A percentile compares a stretch with the other conserved stretches of the same genome.
phyloP scores from a whole-genome alignment of 2,329 filamentous ascomycete species.

The Didymella keratinophila region DNA sequence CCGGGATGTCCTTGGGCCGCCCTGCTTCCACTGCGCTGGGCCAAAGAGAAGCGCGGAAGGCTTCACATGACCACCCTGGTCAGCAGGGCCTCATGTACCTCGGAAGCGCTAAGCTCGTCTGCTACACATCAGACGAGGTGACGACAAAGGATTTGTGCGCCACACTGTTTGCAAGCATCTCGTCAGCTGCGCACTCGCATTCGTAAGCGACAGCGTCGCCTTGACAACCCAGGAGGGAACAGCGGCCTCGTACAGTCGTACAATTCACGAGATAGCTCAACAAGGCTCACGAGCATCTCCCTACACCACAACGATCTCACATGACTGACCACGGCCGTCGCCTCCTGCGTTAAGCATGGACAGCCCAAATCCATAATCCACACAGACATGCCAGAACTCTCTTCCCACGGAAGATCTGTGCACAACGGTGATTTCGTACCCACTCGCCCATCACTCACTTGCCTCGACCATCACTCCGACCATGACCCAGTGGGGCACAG shows the following conservation, averaged over 20 bases:
- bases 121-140: not conserved
- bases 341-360: no score
- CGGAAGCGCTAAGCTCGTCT: slow-evolving; percentile 2
- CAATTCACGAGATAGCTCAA: no score
- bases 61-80: slow-evolving; percentile 6
- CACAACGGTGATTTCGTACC: slow-evolving; percentile 6
- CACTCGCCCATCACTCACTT: not conserved
- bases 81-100: slow-evolving; percentile 8
- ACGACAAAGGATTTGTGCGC: not conserved
- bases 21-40: not conserved
- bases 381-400: not conserved
- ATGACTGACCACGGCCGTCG: no score
- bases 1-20: not conserved
- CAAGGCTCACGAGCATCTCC: no score
- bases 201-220: not conserved
- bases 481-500: not conserved
- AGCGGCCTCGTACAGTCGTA: not conserved
- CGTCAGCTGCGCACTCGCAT: slow-evolving; percentile 4
- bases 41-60: not conserved
- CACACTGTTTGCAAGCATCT: not conserved
- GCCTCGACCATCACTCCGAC: no score
- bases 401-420: slow-evolving; percentile 17
- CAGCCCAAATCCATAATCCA: no score
- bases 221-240: not conserved
- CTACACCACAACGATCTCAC: no score